phyloP scores from a whole-genome alignment of 805 yeast species.

The Lachancea waltii region DNA sequence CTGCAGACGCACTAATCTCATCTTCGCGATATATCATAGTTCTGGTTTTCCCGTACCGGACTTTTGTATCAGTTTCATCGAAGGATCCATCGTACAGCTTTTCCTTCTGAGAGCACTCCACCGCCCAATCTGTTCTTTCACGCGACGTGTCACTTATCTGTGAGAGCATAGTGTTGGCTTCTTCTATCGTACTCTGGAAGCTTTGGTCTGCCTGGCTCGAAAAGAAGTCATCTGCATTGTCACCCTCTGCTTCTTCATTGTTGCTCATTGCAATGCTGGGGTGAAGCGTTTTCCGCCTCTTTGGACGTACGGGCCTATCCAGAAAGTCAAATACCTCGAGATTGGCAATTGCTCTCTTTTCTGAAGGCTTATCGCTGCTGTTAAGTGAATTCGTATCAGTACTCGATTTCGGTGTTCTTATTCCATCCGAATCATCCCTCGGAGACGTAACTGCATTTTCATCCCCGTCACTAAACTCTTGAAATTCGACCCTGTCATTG shows the following conservation, averaged over 20 bases:
- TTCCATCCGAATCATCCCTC: constrained; percentile 1
- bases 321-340: constrained; percentile 22
- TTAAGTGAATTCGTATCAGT: not conserved
- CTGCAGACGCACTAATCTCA: constrained; percentile 3
- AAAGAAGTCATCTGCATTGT: constrained; percentile 4
- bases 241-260: constrained; percentile 3
- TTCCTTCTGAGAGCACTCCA: not conserved
- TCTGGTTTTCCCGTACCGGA: constrained; percentile 19
- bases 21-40: constrained; percentile 17
- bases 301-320: constrained; percentile 13
- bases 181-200: constrained; percentile 10
- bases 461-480: constrained; percentile 21
- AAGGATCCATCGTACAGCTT: not conserved
- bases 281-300: constrained; percentile 13
- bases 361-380: not conserved
- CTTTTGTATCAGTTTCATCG: not conserved
- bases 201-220: constrained; percentile 11
- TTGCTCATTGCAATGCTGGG: not conserved
- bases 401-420: constrained; percentile 4
- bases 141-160: not conserved
- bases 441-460: not conserved
- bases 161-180: constrained; percentile 7
- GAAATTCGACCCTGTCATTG: constrained; percentile 3
- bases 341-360: not conserved
- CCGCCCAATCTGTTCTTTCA: constrained; percentile 5